Evolutionary conservation across 352 stramenopile species (phyloP).

Genomic region (Pythium folliculosum): DNA sequence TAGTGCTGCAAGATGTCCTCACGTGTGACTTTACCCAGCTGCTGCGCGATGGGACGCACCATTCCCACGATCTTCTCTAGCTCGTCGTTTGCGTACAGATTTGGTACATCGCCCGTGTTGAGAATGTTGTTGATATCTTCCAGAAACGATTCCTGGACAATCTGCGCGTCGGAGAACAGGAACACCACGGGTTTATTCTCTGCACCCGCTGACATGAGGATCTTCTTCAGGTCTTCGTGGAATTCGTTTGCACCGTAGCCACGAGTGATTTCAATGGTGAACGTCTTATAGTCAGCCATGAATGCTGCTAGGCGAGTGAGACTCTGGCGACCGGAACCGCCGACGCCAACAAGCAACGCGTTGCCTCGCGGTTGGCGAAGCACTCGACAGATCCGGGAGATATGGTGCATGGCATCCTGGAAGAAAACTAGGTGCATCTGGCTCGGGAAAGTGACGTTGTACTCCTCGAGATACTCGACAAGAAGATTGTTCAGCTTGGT

Average conservation of each 20-base stretch:
- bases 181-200: conserved; percentile 89
- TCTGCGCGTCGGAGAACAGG: conserved; percentile 95
- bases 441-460: conserved; percentile 91
- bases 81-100: conserved; percentile 94
- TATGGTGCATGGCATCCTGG: conserved; percentile 94
- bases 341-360: conserved; percentile 91
- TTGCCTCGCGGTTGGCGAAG: conserved; percentile 95
- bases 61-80: conserved; percentile 88
- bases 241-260: conserved; percentile 94
- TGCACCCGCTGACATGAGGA: conserved; percentile 88
- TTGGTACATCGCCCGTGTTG: conserved; percentile 94
- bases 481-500: conserved; percentile 72
- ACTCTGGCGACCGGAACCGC: conserved; percentile 90
- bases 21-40: conserved; percentile 84
- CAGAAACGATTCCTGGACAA: conserved; percentile 93
- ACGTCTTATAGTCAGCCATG: conserved; percentile 91
- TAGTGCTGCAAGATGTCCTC: conserved; percentile 89
- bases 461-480: conserved; percentile 90
- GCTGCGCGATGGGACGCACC: conserved; percentile 88
- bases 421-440: conserved; percentile 97
- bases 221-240: conserved; percentile 94
- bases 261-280: conserved; percentile 96
- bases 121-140: conserved; percentile 98
- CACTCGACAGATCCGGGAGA: conserved; percentile 91
- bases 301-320: conserved; percentile 92